phyloP scores from a whole-genome alignment of 768 basidiomycete genomes.

The Russula compacta region DNA sequence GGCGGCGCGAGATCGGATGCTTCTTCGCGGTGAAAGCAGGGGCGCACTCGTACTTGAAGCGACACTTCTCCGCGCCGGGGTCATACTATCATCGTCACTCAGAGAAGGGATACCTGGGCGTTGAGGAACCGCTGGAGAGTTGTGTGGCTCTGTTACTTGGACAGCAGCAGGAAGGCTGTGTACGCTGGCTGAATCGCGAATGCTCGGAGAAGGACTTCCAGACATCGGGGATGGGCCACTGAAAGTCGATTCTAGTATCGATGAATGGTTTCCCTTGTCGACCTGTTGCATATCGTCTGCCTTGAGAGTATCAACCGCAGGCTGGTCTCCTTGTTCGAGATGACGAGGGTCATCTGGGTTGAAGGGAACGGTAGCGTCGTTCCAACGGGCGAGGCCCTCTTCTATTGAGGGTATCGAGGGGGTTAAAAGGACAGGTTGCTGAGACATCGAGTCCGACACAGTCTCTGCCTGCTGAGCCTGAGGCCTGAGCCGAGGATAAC shows the following conservation, averaged over 20 bases:
- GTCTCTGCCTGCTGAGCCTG: too few species aligned
- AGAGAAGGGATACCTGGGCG: constrained; percentile 20
- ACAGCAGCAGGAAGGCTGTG: constrained; percentile 50
- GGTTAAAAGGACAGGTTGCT: constrained; percentile 13
- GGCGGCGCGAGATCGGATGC: constrained; percentile 1
- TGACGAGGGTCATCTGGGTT: constrained; percentile 3
- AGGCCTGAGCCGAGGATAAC: neutral
- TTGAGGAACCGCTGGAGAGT: constrained; percentile 29
- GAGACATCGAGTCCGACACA: constrained; percentile 3
- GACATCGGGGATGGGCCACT: constrained; percentile 33
- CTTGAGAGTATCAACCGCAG: constrained; percentile 21
- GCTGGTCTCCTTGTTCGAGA: constrained; percentile 7
- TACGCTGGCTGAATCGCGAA: constrained; percentile 44
- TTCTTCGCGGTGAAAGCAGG: constrained; percentile 3
- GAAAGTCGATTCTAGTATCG: constrained; percentile 26
- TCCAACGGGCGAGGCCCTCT: constrained; percentile 31
- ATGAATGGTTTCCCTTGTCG: constrained; percentile 15
- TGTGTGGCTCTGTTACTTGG: constrained; percentile 38
- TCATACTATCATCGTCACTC: constrained; percentile 8
- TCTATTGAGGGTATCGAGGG: constrained; percentile 25
- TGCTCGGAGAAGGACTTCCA: constrained; percentile 28
- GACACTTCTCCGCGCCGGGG: constrained; percentile 21
- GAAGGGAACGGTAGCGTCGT: neutral
- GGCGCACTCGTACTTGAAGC: neutral
- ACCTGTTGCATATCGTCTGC: constrained; percentile 12